Percentiles rank a stretch among this genome's conserved stretches.
phyloP scores from a whole-genome alignment of 768 basidiomycete species.

The Xerocomus brunneocitrinus region DNA sequence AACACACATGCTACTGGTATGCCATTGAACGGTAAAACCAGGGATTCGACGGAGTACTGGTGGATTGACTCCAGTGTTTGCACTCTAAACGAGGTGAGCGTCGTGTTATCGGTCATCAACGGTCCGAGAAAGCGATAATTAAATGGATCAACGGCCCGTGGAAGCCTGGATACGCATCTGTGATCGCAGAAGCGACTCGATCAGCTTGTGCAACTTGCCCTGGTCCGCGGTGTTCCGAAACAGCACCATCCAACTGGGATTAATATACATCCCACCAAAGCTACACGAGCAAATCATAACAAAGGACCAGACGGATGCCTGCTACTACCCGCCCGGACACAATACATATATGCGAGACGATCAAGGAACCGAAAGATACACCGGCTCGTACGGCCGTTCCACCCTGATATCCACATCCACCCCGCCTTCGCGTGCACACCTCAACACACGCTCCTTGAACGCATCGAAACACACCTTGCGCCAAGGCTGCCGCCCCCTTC shows the following conservation, averaged over 20 bases:
- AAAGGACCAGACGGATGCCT: background rate
- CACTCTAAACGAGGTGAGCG: too few species aligned
- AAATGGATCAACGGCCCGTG: background rate
- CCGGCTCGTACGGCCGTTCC: slow-evolving; percentile 25
- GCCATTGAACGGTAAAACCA: too few species aligned
- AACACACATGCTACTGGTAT: too few species aligned
- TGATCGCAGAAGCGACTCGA: too few species aligned
- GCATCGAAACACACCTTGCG: slow-evolving; percentile 17
- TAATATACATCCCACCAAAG: too few species aligned
- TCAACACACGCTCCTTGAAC: slow-evolving; percentile 18
- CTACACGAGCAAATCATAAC: too few species aligned
- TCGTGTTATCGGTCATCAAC: too few species aligned
- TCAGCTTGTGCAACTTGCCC: too few species aligned
- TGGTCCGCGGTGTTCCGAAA: background rate
- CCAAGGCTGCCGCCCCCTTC: slow-evolving; percentile 6
- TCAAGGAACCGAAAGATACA: slow-evolving; percentile 18
- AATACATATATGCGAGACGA: too few species aligned
- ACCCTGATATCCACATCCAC: slow-evolving; percentile 23
- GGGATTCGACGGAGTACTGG: too few species aligned
- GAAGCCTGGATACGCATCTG: background rate
- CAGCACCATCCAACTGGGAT: background rate
- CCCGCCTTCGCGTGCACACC: slow-evolving; percentile 19
- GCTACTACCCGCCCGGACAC: too few species aligned
- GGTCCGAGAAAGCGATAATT: background rate
- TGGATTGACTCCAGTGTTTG: too few species aligned